Evolutionary conservation across 176 grass and related monocot genomes (phyloP).

Genomic region (Carex cristatella): DNA sequence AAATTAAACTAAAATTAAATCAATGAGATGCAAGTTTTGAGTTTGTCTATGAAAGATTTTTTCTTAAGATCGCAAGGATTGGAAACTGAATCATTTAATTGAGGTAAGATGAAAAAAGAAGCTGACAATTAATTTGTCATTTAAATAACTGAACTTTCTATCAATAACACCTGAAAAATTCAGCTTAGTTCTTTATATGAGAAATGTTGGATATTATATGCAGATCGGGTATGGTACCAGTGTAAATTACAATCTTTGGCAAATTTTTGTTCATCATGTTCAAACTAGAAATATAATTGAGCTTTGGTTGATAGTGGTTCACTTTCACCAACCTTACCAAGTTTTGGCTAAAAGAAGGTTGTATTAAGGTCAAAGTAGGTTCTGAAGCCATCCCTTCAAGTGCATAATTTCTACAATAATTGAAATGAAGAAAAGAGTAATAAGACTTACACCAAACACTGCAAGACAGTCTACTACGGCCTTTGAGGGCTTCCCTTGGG

Average conservation of each 20-base stretch:
- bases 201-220: neutral
- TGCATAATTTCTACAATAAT: neutral
- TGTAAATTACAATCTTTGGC: neutral
- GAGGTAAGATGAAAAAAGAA: neutral
- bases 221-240: neutral
- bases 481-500: slow-evolving; percentile 93
- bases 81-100: neutral
- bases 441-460: slow-evolving; percentile 73
- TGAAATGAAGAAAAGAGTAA: slow-evolving; percentile 5
- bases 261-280: neutral
- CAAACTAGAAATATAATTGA: neutral
- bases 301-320: neutral
- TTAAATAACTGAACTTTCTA: neutral
- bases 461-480: slow-evolving; percentile 76
- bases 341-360: neutral
- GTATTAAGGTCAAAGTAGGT: neutral
- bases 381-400: neutral
- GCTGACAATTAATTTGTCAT: neutral
- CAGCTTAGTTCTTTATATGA: neutral
- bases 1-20: neutral
- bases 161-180: neutral
- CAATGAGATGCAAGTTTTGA: neutral
- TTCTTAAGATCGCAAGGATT: neutral
- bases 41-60: neutral
- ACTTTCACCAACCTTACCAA: neutral